Percentiles rank a stretch among this genome's conserved stretches.
phyloP scores from a whole-genome alignment of 2,329 filamentous ascomycete species.

The Scolecobasidium constrictum region DNA sequence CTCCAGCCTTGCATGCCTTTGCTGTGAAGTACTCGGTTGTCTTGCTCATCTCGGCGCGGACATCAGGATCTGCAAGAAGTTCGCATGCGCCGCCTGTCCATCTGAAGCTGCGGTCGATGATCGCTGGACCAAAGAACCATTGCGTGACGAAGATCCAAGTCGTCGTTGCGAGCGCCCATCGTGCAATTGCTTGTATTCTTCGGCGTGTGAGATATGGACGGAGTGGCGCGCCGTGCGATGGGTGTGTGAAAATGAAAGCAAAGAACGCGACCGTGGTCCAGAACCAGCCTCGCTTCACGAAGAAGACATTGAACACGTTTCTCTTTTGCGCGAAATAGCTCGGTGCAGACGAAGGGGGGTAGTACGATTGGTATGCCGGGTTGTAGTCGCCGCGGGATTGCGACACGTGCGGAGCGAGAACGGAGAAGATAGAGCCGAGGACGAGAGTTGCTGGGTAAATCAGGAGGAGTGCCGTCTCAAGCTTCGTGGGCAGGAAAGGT shows the following conservation, averaged over 20 bases:
- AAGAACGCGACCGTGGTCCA: slow-evolving; percentile 75
- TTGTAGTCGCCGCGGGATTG: slow-evolving; percentile 72
- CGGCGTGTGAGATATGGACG: slow-evolving; percentile 30
- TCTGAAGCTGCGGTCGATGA: slow-evolving; percentile 85
- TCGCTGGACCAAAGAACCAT: slow-evolving; percentile 87
- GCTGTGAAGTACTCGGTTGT: slow-evolving; percentile 31
- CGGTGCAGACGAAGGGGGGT: slow-evolving; percentile 48
- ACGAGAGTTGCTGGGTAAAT: slow-evolving; percentile 70
- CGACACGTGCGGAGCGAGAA: slow-evolving; percentile 60
- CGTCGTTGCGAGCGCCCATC: slow-evolving; percentile 62
- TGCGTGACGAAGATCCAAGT: slow-evolving; percentile 86
- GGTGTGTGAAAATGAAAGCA: slow-evolving; percentile 59
- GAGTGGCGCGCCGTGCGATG: slow-evolving; percentile 37
- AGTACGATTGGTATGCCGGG: slow-evolving; percentile 46
- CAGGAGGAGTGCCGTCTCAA: slow-evolving; percentile 53
- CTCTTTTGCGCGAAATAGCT: slow-evolving; percentile 90
- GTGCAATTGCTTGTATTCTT: slow-evolving; percentile 47
- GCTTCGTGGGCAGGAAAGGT: slow-evolving; percentile 58
- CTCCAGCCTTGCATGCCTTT: slow-evolving; percentile 72
- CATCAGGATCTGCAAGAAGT: slow-evolving; percentile 38
- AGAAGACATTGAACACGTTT: slow-evolving; percentile 85
- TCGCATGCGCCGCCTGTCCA: slow-evolving; percentile 81
- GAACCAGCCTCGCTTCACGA: slow-evolving; percentile 91
- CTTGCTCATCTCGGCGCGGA: slow-evolving; percentile 32
- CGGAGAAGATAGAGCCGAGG: slow-evolving; percentile 71